Conservation (phyloP, 2,329 filamentous ascomycete species). For the Rhynchosporium secalis region DNA sequence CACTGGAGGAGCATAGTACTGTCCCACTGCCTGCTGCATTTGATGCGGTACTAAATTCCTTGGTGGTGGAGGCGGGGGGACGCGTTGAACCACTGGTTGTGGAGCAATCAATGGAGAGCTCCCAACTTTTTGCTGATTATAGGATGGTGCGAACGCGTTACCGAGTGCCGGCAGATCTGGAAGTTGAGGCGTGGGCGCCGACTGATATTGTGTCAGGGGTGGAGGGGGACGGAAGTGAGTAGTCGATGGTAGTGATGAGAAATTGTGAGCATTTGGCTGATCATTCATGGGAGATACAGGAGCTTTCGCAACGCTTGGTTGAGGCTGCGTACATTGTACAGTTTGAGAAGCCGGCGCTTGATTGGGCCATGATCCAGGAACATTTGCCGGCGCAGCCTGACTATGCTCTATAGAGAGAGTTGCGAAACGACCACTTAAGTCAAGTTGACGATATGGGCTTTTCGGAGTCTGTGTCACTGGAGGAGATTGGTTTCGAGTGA, state of each 20-base stretch:
- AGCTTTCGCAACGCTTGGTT: background rate
- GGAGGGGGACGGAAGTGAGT: background rate
- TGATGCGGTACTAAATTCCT: background rate
- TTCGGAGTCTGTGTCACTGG: background rate
- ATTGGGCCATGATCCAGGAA: background rate
- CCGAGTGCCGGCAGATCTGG: background rate
- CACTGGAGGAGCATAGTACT: background rate
- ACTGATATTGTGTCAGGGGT: background rate
- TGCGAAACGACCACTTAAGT: constrained; percentile 6
- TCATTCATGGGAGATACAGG: background rate
- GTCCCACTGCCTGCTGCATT: background rate
- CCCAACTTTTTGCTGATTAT: background rate
- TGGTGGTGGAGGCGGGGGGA: constrained; percentile 2
- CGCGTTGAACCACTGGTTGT: background rate
- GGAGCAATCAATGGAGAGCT: background rate
- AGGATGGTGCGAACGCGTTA: background rate
- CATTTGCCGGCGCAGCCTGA: background rate
- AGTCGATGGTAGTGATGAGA: constrained; percentile 2
- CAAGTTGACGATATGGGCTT: constrained; percentile 1
- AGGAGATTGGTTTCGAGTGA: background rate
- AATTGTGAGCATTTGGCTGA: constrained; percentile 8
- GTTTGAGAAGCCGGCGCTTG: background rate
- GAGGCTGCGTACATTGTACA: background rate
- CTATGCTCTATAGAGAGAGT: constrained; percentile 5
- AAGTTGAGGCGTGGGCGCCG: background rate